Evolutionary conservation across 1,284 basidiomycete species (phyloP).

Genomic region (Cryptococcus neoformans): DNA sequence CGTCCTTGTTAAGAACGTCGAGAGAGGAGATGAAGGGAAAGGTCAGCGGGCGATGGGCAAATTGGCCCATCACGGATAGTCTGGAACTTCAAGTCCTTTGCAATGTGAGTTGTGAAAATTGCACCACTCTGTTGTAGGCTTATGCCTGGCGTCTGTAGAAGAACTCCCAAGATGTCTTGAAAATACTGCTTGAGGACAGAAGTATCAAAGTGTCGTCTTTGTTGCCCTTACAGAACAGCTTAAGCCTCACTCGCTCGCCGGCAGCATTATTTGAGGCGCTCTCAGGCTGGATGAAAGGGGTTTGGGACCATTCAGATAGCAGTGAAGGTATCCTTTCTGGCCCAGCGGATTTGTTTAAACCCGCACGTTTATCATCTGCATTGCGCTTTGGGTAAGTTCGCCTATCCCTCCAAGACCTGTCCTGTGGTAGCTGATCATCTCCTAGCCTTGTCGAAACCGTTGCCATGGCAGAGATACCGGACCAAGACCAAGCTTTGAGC

Average conservation of each 20-base stretch:
- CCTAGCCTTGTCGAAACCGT: slow-evolving; percentile 17
- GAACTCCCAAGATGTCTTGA: neutral
- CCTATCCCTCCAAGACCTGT: neutral
- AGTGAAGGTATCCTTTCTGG: slow-evolving; percentile 5
- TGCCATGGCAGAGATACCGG: slow-evolving; percentile 28
- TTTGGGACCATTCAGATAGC: slow-evolving; percentile 21
- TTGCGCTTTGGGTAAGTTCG: slow-evolving; percentile 27
- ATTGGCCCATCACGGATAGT: slow-evolving; percentile 19
- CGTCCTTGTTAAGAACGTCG: too few relatives aligned
- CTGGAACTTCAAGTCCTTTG: slow-evolving; percentile 23
- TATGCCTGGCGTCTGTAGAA: neutral
- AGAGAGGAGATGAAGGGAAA: neutral
- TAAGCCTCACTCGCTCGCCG: neutral
- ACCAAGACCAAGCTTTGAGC: slow-evolving; percentile 30
- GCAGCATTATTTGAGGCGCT: slow-evolving; percentile 12
- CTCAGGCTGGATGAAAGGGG: slow-evolving; percentile 24
- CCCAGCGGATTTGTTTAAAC: slow-evolving; percentile 31
- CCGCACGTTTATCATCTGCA: slow-evolving; percentile 20
- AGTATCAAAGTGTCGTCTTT: slow-evolving; percentile 4
- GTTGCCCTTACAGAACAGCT: slow-evolving; percentile 2
- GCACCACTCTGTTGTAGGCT: too few relatives aligned
- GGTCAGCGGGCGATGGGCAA: slow-evolving; percentile 15
- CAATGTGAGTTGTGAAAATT: slow-evolving; percentile 1
- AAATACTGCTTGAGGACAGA: slow-evolving; percentile 7
- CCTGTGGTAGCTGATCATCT: slow-evolving; percentile 9